These are phyloP conservation scores for Phyllosticta citrichinensis DNA, from an alignment of 2,329 filamentous ascomycete species.

Conservation along the genomic window DNA sequence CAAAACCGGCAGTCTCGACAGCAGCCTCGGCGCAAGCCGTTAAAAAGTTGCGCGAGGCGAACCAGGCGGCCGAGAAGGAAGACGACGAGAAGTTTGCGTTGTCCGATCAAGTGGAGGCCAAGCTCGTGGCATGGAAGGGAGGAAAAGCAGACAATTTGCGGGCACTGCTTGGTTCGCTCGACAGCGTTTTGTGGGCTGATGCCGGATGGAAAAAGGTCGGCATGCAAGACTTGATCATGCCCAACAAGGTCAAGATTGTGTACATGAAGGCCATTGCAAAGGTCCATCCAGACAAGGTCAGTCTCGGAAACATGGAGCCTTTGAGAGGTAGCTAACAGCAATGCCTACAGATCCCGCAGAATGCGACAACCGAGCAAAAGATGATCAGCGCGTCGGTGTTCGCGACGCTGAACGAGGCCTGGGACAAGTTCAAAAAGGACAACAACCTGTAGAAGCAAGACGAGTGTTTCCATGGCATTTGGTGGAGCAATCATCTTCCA, in stretches of 20 bases:
- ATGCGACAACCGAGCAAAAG: slow-evolving; percentile 55
- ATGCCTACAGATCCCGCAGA: slow-evolving; percentile 44
- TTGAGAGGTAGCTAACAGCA: slow-evolving; percentile 12
- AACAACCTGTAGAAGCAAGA: slow-evolving; percentile 40
- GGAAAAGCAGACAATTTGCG: slow-evolving; percentile 89
- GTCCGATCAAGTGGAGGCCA: slow-evolving; percentile 73
- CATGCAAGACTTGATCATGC: slow-evolving; percentile 83
- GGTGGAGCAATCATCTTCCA: neutral
- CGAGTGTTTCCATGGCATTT: neutral
- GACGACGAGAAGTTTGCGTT: slow-evolving; percentile 92
- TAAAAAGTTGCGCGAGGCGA: slow-evolving; percentile 68
- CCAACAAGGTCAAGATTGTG: slow-evolving; percentile 89
- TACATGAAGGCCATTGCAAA: slow-evolving; percentile 99
- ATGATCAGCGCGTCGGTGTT: slow-evolving; percentile 60
- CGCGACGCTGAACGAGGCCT: slow-evolving; percentile 55
- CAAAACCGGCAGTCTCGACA: slow-evolving; percentile 32
- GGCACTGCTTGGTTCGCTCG: slow-evolving; percentile 75
- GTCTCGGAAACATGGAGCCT: slow-evolving; percentile 20
- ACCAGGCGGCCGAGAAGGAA: slow-evolving; percentile 71
- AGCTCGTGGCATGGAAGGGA: slow-evolving; percentile 70
- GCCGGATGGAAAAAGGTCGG: slow-evolving; percentile 96
- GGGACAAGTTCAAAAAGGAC: slow-evolving; percentile 58
- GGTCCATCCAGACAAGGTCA: slow-evolving; percentile 96
- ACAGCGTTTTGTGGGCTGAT: slow-evolving; percentile 81
- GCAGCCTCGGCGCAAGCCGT: slow-evolving; percentile 56